phyloP scores from a whole-genome alignment of 345 rosid species.

The Microthlaspi erraticum region DNA sequence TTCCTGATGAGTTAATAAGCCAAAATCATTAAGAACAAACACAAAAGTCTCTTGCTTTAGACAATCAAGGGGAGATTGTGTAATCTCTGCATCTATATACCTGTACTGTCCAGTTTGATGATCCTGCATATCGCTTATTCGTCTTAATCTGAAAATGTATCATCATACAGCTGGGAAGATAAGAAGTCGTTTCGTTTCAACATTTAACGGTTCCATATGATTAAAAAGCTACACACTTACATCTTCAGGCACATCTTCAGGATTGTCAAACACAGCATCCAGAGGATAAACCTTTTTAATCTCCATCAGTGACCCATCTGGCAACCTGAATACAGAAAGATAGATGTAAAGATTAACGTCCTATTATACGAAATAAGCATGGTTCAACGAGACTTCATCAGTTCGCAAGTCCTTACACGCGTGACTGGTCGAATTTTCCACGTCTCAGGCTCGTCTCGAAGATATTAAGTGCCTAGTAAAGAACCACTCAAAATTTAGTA shows the following conservation, averaged over 20 bases:
- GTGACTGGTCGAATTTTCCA: conserved; percentile 93
- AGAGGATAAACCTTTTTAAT: conserved; percentile 88
- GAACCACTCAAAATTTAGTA: conserved; percentile 35
- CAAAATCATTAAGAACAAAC: background rate
- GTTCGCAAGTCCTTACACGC: conserved; percentile 63
- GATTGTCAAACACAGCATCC: conserved; percentile 89
- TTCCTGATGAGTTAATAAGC: conserved; percentile 58
- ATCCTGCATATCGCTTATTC: conserved; percentile 93
- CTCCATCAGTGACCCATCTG: conserved; percentile 92
- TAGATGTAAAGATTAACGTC: background rate
- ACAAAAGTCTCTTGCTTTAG: background rate
- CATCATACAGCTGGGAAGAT: conserved; percentile 7
- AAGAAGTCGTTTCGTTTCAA: conserved; percentile 11
- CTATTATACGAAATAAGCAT: background rate
- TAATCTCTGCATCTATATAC: conserved; percentile 51
- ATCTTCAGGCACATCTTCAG: conserved; percentile 90
- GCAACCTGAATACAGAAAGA: conserved; percentile 63
- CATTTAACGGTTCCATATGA: conserved; percentile 1
- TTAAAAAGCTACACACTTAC: conserved; percentile 47
- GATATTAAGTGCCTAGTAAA: conserved; percentile 79
- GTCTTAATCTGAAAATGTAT: conserved; percentile 65
- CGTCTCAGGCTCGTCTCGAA: conserved; percentile 92
- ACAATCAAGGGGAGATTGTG: background rate
- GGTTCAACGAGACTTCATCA: conserved; percentile 14
- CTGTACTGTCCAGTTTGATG: conserved; percentile 94